Evolutionary conservation across 148 eudicot species (phyloP).

Genomic region (Persicaria tinctoria): DNA sequence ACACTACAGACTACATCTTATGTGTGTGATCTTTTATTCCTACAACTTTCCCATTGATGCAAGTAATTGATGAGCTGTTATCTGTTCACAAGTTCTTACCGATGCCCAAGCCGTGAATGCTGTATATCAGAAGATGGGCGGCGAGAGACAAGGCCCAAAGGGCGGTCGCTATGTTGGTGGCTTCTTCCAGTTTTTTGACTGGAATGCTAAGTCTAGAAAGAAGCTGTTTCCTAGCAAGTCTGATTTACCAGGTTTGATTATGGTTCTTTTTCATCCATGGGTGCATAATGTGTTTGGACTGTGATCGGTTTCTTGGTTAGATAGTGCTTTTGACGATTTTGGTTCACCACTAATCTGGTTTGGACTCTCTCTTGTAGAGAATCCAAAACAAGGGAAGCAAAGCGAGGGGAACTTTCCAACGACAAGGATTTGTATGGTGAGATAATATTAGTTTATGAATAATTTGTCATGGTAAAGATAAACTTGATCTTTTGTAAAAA

Average conservation of each 20-base stretch:
- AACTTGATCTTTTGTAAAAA: background rate
- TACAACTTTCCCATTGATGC: background rate
- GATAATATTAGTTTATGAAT: background rate
- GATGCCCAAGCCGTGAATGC: constrained; percentile 9
- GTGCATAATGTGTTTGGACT: background rate
- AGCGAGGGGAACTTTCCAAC: constrained; percentile 53
- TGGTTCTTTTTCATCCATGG: constrained; percentile 2
- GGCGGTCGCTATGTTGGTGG: constrained; percentile 86
- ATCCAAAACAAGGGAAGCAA: constrained; percentile 63
- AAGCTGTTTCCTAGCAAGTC: constrained; percentile 75
- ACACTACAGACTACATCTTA: background rate
- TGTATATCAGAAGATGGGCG: constrained; percentile 49
- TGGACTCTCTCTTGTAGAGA: constrained; percentile 31
- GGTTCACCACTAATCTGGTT: background rate
- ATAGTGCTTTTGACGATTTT: background rate
- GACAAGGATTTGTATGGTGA: constrained; percentile 50
- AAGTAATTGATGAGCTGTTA: background rate
- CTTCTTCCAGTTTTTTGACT: constrained; percentile 89
- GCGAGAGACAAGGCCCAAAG: constrained; percentile 55
- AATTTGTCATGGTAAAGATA: background rate
- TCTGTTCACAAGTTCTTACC: constrained; percentile 1
- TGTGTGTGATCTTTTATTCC: background rate
- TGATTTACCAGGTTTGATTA: constrained; percentile 52
- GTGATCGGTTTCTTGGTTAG: background rate
- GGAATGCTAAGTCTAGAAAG: constrained; percentile 95